Conservation (phyloP, 2,329 filamentous ascomycete species). For the Graphiopsis chlorocephala region DNA sequence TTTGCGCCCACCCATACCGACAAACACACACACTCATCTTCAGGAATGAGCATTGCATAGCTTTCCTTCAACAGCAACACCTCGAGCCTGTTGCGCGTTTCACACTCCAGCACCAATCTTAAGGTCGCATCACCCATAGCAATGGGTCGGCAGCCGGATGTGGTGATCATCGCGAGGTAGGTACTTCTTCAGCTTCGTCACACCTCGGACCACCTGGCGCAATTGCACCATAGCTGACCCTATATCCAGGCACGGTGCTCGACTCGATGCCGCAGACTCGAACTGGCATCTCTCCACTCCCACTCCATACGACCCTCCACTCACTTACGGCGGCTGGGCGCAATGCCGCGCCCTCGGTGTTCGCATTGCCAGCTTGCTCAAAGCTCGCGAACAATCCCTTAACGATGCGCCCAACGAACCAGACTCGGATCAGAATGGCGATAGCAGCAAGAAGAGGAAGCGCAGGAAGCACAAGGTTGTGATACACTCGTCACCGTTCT, state of each 20-base stretch:
- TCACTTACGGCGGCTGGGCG: conserved; percentile 91
- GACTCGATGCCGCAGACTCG: conserved; percentile 90
- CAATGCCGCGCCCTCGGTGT: conserved; percentile 79
- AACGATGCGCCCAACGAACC: background rate
- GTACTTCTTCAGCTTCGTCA: conserved; percentile 17
- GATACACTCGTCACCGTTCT: conserved; percentile 89
- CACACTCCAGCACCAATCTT: background rate
- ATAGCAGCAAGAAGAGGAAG: conserved; percentile 37
- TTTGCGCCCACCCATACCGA: background rate
- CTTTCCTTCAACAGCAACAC: background rate
- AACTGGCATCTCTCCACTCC: conserved; percentile 92
- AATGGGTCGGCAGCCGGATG: conserved; percentile 41
- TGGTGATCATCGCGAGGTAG: conserved; percentile 51
- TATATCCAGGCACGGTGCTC: conserved; percentile 72
- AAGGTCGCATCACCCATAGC: background rate
- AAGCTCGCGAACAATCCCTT: conserved; percentile 44
- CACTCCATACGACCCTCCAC: conserved; percentile 89
- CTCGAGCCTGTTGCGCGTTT: background rate
- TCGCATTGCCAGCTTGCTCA: conserved; percentile 73
- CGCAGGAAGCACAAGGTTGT: conserved; percentile 71
- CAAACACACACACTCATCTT: background rate
- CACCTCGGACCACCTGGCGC: background rate
- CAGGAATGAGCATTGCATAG: background rate
- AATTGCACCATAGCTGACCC: conserved; percentile 1
- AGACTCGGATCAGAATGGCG: background rate